Evolutionary conservation across 495 filamentous ascomycete genomes (phyloP).

Genomic region (Lindgomyces ingoldianus): DNA sequence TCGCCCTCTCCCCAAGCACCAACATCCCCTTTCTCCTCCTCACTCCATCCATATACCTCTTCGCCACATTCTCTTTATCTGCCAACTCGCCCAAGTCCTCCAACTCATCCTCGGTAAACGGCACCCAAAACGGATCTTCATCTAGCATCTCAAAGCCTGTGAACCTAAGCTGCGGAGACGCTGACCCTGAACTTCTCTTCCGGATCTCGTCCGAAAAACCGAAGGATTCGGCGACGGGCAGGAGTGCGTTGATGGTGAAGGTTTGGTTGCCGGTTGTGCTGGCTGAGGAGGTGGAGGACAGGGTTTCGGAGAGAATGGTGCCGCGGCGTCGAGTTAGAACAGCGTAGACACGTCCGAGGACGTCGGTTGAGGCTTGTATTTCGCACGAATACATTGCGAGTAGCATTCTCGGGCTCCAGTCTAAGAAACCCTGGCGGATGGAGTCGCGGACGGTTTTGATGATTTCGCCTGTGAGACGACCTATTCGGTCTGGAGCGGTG

Average conservation of each 20-base stretch:
- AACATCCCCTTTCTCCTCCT: conserved; percentile 81
- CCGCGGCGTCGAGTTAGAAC: conserved; percentile 90
- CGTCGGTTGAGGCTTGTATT: conserved; percentile 94
- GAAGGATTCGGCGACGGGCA: conserved; percentile 93
- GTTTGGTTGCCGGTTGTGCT: conserved; percentile 72
- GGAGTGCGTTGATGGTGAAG: conserved; percentile 82
- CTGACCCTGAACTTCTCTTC: conserved; percentile 86
- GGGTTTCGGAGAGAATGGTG: conserved; percentile 80
- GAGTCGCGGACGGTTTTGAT: conserved; percentile 83
- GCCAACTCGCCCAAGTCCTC: conserved; percentile 94
- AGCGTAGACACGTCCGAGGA: conserved; percentile 90
- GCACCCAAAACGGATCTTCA: conserved; percentile 96
- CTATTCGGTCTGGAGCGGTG: conserved; percentile 63
- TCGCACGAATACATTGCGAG: conserved; percentile 98
- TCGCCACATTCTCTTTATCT: conserved; percentile 92
- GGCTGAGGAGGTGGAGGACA: conserved; percentile 66
- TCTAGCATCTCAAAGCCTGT: conserved; percentile 87
- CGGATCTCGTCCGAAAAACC: conserved; percentile 95
- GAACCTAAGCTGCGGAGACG: conserved; percentile 90
- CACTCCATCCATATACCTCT: conserved; percentile 90
- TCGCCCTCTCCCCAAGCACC: conserved; percentile 76
- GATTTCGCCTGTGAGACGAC: conserved; percentile 83
- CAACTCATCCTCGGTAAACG: conserved; percentile 92
- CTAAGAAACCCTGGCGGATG: conserved; percentile 85
- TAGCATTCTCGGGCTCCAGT: conserved; percentile 91